phyloP scores from a whole-genome alignment of 2,329 filamentous ascomycete species.

The Leptoxyphium fumago region DNA sequence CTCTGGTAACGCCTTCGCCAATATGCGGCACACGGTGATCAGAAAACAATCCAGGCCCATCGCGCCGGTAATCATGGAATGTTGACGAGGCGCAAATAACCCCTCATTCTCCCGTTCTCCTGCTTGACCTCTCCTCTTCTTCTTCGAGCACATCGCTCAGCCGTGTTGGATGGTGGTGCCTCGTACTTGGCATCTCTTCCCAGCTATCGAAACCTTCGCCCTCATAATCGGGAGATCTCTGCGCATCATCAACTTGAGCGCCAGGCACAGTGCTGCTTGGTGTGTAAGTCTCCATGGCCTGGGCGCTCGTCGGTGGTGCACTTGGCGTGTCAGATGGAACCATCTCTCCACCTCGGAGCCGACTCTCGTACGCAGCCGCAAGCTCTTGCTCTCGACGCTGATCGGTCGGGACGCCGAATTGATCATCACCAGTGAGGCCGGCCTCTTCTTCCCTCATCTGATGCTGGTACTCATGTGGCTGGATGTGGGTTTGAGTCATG shows the following conservation, averaged over 20 bases:
- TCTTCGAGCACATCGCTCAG: conserved; percentile 81
- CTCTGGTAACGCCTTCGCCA: too few species aligned
- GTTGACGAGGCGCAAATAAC: too few species aligned
- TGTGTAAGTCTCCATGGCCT: conserved; percentile 17
- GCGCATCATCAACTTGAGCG: not conserved
- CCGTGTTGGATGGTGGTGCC: conserved; percentile 74
- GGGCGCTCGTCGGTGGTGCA: conserved; percentile 16
- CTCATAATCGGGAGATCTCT: conserved; percentile 19
- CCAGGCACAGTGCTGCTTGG: conserved; percentile 1
- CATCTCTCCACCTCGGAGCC: conserved; percentile 5
- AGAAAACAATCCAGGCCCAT: too few species aligned
- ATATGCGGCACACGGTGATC: too few species aligned
- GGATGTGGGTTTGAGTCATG: conserved; percentile 1
- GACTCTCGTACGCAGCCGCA: conserved; percentile 29
- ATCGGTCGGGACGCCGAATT: conserved; percentile 40
- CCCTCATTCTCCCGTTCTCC: conserved; percentile 13
- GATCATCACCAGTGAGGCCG: conserved; percentile 27
- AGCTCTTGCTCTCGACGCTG: conserved; percentile 34
- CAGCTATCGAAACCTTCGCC: conserved; percentile 49
- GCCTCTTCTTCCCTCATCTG: conserved; percentile 25
- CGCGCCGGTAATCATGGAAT: too few species aligned
- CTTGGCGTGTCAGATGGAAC: conserved; percentile 17
- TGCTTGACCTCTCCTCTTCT: conserved; percentile 42
- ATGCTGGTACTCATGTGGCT: conserved; percentile 24
- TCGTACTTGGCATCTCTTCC: conserved; percentile 49